Base-by-base conservation (phyloP, 2,329 filamentous ascomycete species). In the Lachnum nothofagi region DNA sequence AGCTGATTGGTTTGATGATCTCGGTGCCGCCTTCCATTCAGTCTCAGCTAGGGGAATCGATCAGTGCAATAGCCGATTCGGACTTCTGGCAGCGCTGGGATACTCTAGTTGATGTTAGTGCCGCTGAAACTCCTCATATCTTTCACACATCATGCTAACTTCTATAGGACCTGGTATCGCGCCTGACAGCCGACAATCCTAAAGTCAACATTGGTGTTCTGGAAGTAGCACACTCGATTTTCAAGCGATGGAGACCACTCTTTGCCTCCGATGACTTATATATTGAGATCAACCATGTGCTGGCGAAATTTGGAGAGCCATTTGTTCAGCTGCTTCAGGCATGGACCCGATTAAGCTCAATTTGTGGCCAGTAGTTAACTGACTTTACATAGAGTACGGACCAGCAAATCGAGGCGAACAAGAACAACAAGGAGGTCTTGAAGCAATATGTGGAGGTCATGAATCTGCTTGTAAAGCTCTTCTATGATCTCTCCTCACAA, bases 1-100 rank as follows among this genome's bases (percentile, higher is more conserved):
- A 96, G 73, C 81, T 98, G 54, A 91, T 98, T 62, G 91, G 89
- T 49, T 77, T 98, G 61, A 98, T 98, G 93, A 95, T 96, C 63
- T 83, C 85, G 7, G 90, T 93, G 20, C 93, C 91, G 3, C 69
- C 87, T 16, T 85, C 82, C 52, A 86, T 98, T 57, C 94, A 97
- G 71, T 83, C 88, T 52, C 93, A 98, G 71, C 79, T 98, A 31
- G 93, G 93, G 59, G 93, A 97, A 66, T 91, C 93, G 54, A 94
- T 97, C 68, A 96, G 91, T 70, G 82, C 94, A 61, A 97, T 98
- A 63, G 93, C 93, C 52, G 91, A 97, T 70, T 97, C 91, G 59
- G 93, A 98, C 68, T 98, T 98, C 70, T 98, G 87, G 85, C 78
- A 86, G 68, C 79, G 86, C 63, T 98, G 93, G 93, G 87, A 97